Conservation (phyloP, 352 stramenopile genomes). For the Pythium volutum region DNA sequence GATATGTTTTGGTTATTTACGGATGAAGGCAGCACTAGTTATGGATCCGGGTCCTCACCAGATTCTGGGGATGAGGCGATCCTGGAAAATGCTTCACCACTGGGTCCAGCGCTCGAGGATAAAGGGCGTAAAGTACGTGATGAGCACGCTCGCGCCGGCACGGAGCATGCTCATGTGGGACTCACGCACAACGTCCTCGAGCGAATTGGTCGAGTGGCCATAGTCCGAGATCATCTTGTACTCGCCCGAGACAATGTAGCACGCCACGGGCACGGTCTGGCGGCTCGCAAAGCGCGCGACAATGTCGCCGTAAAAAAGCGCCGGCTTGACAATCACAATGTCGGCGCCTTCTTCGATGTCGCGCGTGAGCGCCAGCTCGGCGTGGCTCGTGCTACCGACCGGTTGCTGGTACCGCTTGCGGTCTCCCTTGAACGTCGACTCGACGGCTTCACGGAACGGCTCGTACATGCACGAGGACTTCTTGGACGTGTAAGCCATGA, state of each 20-base stretch:
- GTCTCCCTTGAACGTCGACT: constrained; percentile 93
- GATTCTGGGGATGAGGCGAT: too few species aligned
- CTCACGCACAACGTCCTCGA: constrained; percentile 85
- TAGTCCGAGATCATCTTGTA: constrained; percentile 99
- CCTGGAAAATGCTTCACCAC: constrained; percentile 37
- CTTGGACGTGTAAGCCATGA: constrained; percentile 99
- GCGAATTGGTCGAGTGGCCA: constrained; percentile 71
- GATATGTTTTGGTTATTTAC: constrained; percentile 6
- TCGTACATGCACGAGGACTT: constrained; percentile 96
- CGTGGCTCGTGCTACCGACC: constrained; percentile 80
- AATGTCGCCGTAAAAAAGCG: constrained; percentile 98
- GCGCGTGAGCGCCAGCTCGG: constrained; percentile 69
- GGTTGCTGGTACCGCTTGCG: constrained; percentile 98
- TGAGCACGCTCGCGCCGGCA: constrained; percentile 88
- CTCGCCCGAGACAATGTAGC: constrained; percentile 99
- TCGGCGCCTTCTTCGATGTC: constrained; percentile 92
- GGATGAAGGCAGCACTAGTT: constrained; percentile 6
- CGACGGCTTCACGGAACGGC: constrained; percentile 96
- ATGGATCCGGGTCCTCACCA: constrained; percentile 2
- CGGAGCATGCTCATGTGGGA: constrained; percentile 51
- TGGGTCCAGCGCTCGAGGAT: constrained; percentile 81
- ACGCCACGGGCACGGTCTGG: constrained; percentile 94
- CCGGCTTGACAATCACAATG: constrained; percentile 99
- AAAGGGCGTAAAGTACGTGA: constrained; percentile 97
- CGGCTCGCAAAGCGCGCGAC: constrained; percentile 92